Percentiles rank a stretch among this genome's conserved stretches.
Evolutionary conservation across 768 basidiomycete genomes (phyloP).

Genomic region (Leccinellum rugosiceps): DNA sequence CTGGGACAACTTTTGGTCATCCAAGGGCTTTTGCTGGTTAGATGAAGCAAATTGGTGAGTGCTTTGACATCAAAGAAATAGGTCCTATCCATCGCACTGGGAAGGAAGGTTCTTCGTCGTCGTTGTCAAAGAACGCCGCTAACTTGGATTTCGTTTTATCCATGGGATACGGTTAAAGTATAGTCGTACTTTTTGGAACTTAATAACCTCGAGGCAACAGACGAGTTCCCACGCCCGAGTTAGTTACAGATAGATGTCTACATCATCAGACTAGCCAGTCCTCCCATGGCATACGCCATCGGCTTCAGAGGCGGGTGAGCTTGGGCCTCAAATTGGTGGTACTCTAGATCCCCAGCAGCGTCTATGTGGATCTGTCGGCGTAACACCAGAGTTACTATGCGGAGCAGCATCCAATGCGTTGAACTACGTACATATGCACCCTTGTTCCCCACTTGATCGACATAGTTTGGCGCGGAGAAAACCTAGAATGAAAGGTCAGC

Average conservation of each 20-base stretch:
- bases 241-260: conserved; percentile 29
- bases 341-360: conserved; percentile 65
- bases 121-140: conserved; percentile 81
- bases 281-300: conserved; percentile 82
- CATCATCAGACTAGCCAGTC: conserved; percentile 69
- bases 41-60: conserved; percentile 58
- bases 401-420: neutral
- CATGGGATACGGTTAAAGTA: conserved; percentile 17
- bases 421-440: conserved; percentile 74
- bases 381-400: conserved; percentile 3
- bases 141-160: conserved; percentile 46
- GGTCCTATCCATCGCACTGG: conserved; percentile 87
- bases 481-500: conserved; percentile 45
- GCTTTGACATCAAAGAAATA: conserved; percentile 45
- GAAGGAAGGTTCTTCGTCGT: conserved; percentile 82
- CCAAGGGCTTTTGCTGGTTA: conserved; percentile 79
- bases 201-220: neutral
- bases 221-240: conserved; percentile 24
- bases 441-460: conserved; percentile 89
- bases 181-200: neutral
- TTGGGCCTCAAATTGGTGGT: conserved; percentile 80
- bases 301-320: conserved; percentile 89
- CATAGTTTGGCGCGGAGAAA: conserved; percentile 94
- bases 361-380: conserved; percentile 73
- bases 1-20: conserved; percentile 80